These are phyloP conservation scores for Acidomyces sp. DNA, from an alignment of 495 filamentous ascomycete species.

Conservation along the genomic window DNA sequence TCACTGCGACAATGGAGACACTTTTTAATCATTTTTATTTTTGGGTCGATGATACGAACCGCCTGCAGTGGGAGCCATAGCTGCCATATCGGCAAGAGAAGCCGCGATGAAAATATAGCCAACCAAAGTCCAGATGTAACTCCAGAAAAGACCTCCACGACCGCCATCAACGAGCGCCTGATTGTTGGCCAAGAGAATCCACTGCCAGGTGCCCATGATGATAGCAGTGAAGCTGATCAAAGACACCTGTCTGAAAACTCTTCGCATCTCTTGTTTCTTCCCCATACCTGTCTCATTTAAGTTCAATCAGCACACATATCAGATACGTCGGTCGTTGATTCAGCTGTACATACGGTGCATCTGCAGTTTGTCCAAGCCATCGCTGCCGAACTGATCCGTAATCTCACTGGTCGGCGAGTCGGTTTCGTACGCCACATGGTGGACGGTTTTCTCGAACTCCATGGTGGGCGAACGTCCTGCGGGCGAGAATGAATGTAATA, in stretches of 20 bases:
- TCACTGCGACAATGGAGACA: background rate
- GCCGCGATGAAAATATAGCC: slow-evolving; percentile 5
- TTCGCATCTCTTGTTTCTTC: slow-evolving; percentile 14
- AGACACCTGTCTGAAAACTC: slow-evolving; percentile 6
- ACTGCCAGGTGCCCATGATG: slow-evolving; percentile 3
- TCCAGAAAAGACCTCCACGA: slow-evolving; percentile 7
- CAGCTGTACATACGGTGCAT: too few species aligned
- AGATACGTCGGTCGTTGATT: too few species aligned
- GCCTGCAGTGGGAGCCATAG: slow-evolving; percentile 12
- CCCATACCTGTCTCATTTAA: slow-evolving; percentile 8
- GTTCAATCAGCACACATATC: too few species aligned
- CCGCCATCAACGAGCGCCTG: slow-evolving; percentile 10
- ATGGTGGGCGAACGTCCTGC: background rate
- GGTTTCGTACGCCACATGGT: background rate
- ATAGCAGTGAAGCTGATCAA: slow-evolving; percentile 11
- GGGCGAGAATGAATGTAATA: background rate
- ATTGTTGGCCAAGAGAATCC: slow-evolving; percentile 5
- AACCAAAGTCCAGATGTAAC: slow-evolving; percentile 8
- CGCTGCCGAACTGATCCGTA: slow-evolving; percentile 2
- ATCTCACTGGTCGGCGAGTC: background rate
- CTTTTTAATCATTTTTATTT: too few species aligned
- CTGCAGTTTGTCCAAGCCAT: slow-evolving; percentile 1
- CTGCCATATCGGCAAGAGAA: slow-evolving; percentile 11
- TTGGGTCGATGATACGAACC: too few species aligned
- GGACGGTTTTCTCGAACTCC: background rate